Evolutionary conservation across 129 eudicot genomes (phyloP), one percentile per base, ranked within the genome.

Genomic region (Centaurea solstitialis): DNA sequence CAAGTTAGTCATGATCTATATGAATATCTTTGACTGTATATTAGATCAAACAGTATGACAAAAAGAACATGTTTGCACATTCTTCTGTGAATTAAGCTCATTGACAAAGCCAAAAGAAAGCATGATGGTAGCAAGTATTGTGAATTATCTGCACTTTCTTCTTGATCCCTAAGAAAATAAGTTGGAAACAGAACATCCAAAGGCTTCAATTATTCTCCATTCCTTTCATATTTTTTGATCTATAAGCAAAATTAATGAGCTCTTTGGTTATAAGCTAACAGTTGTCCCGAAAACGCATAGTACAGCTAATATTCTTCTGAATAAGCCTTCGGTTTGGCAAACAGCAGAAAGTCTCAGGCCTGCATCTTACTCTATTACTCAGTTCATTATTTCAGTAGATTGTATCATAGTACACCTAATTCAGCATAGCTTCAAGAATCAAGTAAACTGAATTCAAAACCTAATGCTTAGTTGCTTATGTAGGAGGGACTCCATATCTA

Each of bases 31-130:
- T 67, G 62, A 39, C 12, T 39, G 10, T 3, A 21, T 40, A 20
- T 22, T 20, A 21, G 61, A 72, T 72, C 33, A 72, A 72, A 40
- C 50, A 20, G 21, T 12, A 74, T 15, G 22, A 23, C 57, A 50
- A 74, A 47, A 38, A 9, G 26, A 28, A 17, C 3, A 2, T 22
- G 38, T 39, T 67, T 40, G 41, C 12, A 22, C 38, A 62, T 76
- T 11, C 57, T 62, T 76, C 20, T 53, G 23, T 50, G 69, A 59
- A n/a, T 37, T 50, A 35, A 22, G 6, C 70, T 21, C 26, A 13
- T 37, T 37, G 47, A 70, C 80, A 76, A 53, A 62, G 71, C 71
- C 18, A 61, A 20, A 11, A 35, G 59, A n/a, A 70, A 9, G 50
- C 26, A 35, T n/a, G 72, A 68, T 28, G 72, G 72, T 68, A 6